These are phyloP conservation scores for Pachysandra terminalis DNA, from an alignment of 164 flowering plant genomes.

Conservation along the genomic window DNA sequence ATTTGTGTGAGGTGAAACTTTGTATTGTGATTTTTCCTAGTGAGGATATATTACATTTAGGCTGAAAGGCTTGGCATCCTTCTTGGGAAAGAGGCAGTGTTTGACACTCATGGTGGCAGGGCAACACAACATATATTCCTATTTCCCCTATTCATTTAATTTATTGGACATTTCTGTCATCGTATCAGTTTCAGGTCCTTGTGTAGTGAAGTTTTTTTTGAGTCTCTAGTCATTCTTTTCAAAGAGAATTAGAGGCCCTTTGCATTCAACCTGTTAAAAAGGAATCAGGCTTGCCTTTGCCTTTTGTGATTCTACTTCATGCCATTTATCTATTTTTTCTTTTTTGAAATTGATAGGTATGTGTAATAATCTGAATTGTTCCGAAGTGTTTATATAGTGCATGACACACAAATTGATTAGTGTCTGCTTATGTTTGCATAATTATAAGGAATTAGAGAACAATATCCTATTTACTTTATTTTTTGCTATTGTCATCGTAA, in stretches of 20 bases:
- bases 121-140: neutral
- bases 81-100: neutral
- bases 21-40: no score
- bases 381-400: no score
- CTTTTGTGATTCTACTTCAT: neutral
- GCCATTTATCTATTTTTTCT: no score
- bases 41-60: no score
- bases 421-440: no score
- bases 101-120: neutral
- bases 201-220: no score
- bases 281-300: no score
- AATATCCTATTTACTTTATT: neutral
- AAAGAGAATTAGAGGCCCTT: no score
- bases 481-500: neutral
- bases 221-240: neutral
- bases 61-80: no score
- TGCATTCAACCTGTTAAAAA: neutral
- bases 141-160: neutral
- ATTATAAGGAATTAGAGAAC: neutral
- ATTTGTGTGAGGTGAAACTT: no score
- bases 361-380: neutral
- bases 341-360: no score
- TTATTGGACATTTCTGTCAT: neutral
- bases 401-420: no score
- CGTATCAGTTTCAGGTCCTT: neutral